These are phyloP conservation scores for Prunella vulgaris DNA, from an alignment of 257 asterid genomes.

Conservation along the genomic window DNA sequence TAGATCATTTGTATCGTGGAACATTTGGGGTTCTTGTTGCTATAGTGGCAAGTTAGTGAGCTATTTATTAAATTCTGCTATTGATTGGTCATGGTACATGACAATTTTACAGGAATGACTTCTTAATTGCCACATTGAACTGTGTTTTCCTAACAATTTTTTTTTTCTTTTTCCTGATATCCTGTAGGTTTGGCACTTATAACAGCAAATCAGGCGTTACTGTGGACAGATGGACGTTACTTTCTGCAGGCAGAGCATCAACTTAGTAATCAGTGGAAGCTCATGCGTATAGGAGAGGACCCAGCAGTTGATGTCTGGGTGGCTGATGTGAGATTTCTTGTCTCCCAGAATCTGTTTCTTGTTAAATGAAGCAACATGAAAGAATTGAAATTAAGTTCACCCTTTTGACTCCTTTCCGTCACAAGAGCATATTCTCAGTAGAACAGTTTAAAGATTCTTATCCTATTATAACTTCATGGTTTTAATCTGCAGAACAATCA, in stretches of 20 bases:
- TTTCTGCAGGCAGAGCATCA: slow-evolving; percentile 86
- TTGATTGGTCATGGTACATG: neutral
- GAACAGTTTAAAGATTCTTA: too few relatives aligned
- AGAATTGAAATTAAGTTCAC: neutral
- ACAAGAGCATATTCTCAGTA: neutral
- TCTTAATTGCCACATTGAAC: neutral
- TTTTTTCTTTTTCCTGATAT: neutral
- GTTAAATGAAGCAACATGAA: slow-evolving; percentile 5
- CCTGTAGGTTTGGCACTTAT: slow-evolving; percentile 79
- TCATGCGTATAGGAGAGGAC: slow-evolving; percentile 90
- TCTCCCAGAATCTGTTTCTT: neutral
- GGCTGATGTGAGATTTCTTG: slow-evolving; percentile 64
- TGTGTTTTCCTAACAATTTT: neutral
- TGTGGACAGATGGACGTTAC: slow-evolving; percentile 97
- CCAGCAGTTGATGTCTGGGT: slow-evolving; percentile 82
- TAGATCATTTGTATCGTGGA: neutral
- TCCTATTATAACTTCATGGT: neutral
- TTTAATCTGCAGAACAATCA: neutral
- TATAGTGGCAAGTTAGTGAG: neutral
- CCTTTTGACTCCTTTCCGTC: neutral
- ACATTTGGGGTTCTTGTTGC: neutral
- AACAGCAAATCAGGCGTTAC: slow-evolving; percentile 70
- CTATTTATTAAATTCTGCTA: neutral
- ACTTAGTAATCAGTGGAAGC: slow-evolving; percentile 86
- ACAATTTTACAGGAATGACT: neutral